Base-by-base conservation (phyloP, 176 grass and related monocot genomes). In the Rhynchospora breviuscula region DNA sequence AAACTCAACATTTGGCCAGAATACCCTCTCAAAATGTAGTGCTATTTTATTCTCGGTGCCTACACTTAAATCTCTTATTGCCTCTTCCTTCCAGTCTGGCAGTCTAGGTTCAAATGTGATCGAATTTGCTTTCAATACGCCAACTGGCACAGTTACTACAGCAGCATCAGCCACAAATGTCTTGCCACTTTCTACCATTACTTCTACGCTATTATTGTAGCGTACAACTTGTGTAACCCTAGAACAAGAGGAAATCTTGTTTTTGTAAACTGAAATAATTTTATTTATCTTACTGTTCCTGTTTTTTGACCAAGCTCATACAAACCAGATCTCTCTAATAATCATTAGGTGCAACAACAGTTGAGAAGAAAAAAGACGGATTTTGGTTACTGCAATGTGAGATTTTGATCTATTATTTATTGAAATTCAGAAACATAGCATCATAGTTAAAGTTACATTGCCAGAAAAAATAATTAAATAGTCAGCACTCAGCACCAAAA, bases 1-100 rank as follows among this genome's bases (percentile, higher is more conserved):
- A 74, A 99, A 99, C 89, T 99, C 97, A 60, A 99, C 97, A 21
- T 99, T 99, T 87, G 93, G 93, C 97, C 97, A 99, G 88, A 99
- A 99, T 83, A 99, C 89, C 83, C 90, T 89, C 53, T 89, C 78
- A 58, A 99, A 99, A 72, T 99, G 97, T 66, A 99, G 89, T 62
- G 89, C 88, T 82, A 99, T 96, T 81, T 99, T 99, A 87, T 99
- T 99, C 54, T 99, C 97, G 2, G 90, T 87, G 85, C 97, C 97
- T 68, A 99, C 85, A 25, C 90, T 83, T 46, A 99, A 80, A 51
- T 90, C 88, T 78, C 84, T 84, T 82, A 99, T 92, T 59, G 97
- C 93, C 71, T 91, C 89, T 82, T 99, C 88, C 88, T 99, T 99
- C 97, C 97, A 99, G 8, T 89, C 90, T 52, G 97, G 97, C 29